Conservation (phyloP, 306 rosid species). For the Quercus parvula region DNA sequence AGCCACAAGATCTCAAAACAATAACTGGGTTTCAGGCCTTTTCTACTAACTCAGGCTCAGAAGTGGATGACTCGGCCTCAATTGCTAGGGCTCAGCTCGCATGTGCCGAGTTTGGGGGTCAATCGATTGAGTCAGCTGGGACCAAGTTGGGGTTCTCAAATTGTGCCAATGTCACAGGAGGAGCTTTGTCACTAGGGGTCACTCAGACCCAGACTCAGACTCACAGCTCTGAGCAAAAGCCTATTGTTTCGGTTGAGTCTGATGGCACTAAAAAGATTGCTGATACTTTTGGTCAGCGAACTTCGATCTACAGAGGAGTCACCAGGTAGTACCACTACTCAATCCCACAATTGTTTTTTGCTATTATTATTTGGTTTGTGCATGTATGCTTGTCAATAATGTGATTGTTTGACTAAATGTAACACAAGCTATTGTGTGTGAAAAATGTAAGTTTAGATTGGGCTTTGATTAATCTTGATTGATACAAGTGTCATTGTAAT, state of each 20-base stretch:
- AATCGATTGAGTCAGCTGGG: constrained; percentile 58
- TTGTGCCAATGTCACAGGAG: constrained; percentile 14
- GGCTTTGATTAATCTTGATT: too few relatives aligned
- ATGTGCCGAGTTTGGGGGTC: constrained; percentile 47
- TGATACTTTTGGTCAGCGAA: constrained; percentile 92
- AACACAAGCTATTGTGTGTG: too few relatives aligned
- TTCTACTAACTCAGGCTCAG: constrained; percentile 88
- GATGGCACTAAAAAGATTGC: constrained; percentile 59
- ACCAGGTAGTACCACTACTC: constrained; percentile 49
- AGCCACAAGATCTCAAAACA: constrained; percentile 69
- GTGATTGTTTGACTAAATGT: too few relatives aligned
- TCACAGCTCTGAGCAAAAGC: constrained; percentile 36
- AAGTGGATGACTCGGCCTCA: constrained; percentile 83
- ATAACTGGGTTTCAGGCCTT: constrained; percentile 74
- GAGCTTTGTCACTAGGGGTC: constrained; percentile 59
- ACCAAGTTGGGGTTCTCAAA: constrained; percentile 52
- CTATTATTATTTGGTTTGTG: neutral
- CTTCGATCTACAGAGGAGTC: constrained; percentile 98
- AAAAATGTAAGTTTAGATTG: too few relatives aligned
- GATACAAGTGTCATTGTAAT: too few relatives aligned
- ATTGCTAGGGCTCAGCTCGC: constrained; percentile 47
- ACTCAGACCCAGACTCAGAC: constrained; percentile 3
- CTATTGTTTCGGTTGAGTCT: constrained; percentile 32
- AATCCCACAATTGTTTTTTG: neutral
- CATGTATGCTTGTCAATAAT: too few relatives aligned